Evolutionary conservation across 768 basidiomycete species (phyloP).

Genomic region (Mycena epipterygia): DNA sequence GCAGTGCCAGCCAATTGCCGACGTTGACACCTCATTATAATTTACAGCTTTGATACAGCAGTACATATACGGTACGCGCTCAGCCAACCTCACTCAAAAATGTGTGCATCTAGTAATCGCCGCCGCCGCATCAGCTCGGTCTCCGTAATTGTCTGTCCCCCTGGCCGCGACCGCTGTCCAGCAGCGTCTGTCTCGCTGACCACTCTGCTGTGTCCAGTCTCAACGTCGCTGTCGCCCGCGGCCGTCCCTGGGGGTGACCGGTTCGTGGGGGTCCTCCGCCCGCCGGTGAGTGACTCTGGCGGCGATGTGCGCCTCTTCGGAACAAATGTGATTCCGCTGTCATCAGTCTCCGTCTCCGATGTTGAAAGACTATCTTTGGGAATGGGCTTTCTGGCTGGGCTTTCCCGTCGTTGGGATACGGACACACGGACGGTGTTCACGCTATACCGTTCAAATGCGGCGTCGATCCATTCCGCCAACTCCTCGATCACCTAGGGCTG

Average conservation of each 20-base stretch:
- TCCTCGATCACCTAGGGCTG: constrained; percentile 72
- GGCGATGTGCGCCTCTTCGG: constrained; percentile 56
- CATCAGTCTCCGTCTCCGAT: constrained; percentile 78
- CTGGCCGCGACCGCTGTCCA: constrained; percentile 53
- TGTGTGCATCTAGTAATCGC: constrained; percentile 81
- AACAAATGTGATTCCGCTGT: constrained; percentile 78
- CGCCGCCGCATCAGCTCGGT: constrained; percentile 83
- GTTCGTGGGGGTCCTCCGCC: constrained; percentile 2
- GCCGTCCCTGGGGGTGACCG: constrained; percentile 5
- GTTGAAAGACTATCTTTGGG: constrained; percentile 32
- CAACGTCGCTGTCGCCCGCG: not conserved
- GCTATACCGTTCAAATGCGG: constrained; percentile 69
- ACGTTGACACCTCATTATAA: not conserved
- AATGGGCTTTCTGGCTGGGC: constrained; percentile 37
- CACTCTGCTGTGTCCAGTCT: not conserved
- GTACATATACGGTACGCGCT: no score
- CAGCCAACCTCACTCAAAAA: constrained; percentile 64
- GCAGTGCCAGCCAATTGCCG: constrained; percentile 3
- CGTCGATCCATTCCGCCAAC: constrained; percentile 92
- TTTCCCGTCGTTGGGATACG: constrained; percentile 24
- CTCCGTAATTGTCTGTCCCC: constrained; percentile 82
- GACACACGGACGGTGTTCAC: constrained; percentile 26
- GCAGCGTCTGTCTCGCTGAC: constrained; percentile 35
- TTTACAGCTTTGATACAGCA: constrained; percentile 52
- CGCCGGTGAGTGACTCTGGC: constrained; percentile 38